Evolutionary conservation across 331 rosid genomes (phyloP).

Genomic region (Malus hybrid): DNA sequence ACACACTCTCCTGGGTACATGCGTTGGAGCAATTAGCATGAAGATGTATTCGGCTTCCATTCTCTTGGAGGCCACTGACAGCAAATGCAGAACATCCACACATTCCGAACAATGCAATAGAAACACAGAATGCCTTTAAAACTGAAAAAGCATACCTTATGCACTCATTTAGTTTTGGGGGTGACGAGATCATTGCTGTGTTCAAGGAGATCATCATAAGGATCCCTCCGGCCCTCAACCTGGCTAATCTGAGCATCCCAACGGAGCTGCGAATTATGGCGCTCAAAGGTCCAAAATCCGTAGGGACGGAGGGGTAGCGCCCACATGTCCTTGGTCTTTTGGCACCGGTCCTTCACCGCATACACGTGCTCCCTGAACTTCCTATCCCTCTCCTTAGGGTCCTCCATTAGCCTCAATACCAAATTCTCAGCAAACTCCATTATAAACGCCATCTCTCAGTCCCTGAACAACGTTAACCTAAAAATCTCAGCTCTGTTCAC

Average conservation of each 20-base stretch:
- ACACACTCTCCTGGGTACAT: background rate
- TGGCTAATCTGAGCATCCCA: constrained; percentile 97
- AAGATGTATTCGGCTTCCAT: background rate
- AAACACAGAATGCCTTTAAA: background rate
- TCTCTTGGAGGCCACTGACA: background rate
- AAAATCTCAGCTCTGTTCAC: background rate
- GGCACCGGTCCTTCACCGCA: constrained; percentile 47
- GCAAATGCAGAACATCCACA: background rate
- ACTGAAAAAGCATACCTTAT: constrained; percentile 3
- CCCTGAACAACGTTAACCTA: background rate
- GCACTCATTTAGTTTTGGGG: constrained; percentile 1
- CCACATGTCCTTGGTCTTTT: constrained; percentile 89
- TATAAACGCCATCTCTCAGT: constrained; percentile 56
- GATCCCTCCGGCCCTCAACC: constrained; percentile 78
- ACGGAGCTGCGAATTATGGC: constrained; percentile 81
- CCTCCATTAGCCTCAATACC: constrained; percentile 77
- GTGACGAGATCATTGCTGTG: constrained; percentile 17
- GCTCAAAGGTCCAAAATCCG: constrained; percentile 96
- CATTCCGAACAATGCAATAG: background rate
- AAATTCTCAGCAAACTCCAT: constrained; percentile 94
- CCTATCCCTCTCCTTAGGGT: constrained; percentile 77
- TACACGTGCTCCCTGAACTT: constrained; percentile 70
- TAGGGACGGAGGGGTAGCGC: constrained; percentile 75
- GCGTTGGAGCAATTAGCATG: background rate
- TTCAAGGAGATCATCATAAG: constrained; percentile 76